Evolutionary conservation across 176 grass and related monocot species (phyloP), one percentile per base, ranked within the genome.

Genomic region (Microstegium vimineum): DNA sequence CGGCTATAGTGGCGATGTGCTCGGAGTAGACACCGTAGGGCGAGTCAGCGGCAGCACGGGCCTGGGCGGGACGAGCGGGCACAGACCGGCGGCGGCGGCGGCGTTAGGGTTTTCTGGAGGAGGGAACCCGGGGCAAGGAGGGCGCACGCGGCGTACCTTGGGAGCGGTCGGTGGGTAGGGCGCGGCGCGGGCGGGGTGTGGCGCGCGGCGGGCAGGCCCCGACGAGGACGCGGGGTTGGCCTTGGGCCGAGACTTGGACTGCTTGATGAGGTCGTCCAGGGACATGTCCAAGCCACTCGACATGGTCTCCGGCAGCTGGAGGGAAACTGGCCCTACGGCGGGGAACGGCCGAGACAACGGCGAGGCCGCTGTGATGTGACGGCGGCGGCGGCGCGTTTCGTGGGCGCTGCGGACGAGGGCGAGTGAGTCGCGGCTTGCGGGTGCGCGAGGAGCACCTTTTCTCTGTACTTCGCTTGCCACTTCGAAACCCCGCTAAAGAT

Each of bases 261-360:
- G 74, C 84, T 86, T 90, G 84, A 90, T 90, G 61, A 90, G 84
- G 74, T 90, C 88, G 14, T 86, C 88, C 33, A 90, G 88, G 30
- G 88, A 86, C 88, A 90, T 83, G 80, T 90, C 84, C 60, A 90
- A 74, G 49, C 79, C 83, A 42, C 88, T 86, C 74, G 88, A 74
- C 88, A 90, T 90, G 79, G 74, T 62, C 67, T 18, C 79, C 62
- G 61, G 31, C 59, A 15, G 66, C 11, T 32, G 31, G 72, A 81
- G 25, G 56, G 22, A 20, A 43, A 57, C 71, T 11, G n/a, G 65
- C 5, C 17, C 73, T 18, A 33, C 52, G 54, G 57, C 37, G 35
- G 34, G 8, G n/a, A 60, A 30, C 13, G 14, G 13, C 61, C 27
- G 8, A 3, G 41, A 26, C 45, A 20, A 69, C 49, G 8, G 66